phyloP scores from a whole-genome alignment of 2,329 filamentous ascomycete genomes.

The Venturiaceae sp. region DNA sequence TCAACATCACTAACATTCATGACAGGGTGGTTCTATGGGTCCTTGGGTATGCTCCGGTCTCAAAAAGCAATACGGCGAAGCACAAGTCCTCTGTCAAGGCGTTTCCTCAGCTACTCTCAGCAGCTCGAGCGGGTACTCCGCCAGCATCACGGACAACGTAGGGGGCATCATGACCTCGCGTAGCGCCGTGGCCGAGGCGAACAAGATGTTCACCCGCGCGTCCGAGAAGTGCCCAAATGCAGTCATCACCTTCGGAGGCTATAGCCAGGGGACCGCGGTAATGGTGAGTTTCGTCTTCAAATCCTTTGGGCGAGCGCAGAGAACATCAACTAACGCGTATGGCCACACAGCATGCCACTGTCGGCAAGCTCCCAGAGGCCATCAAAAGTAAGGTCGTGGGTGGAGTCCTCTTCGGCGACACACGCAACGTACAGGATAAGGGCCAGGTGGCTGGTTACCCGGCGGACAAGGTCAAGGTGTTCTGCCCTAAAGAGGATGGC shows the following conservation, averaged over 20 bases:
- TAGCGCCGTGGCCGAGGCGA: slow-evolving; percentile 31
- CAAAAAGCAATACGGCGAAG: neutral
- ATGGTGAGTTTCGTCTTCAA: slow-evolving; percentile 17
- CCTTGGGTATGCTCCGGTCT: neutral
- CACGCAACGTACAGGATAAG: slow-evolving; percentile 28
- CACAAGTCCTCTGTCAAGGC: neutral
- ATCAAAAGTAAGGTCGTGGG: slow-evolving; percentile 24
- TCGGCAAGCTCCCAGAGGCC: slow-evolving; percentile 17
- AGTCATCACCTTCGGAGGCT: slow-evolving; percentile 32
- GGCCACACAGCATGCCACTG: slow-evolving; percentile 24
- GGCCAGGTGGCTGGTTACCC: slow-evolving; percentile 30
- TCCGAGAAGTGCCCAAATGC: slow-evolving; percentile 33
- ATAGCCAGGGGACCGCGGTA: slow-evolving; percentile 25
- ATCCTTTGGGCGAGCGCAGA: slow-evolving; percentile 17
- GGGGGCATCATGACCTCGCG: slow-evolving; percentile 26
- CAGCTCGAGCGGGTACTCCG: too few relatives aligned
- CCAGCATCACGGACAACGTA: slow-evolving; percentile 24
- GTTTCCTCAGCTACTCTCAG: too few relatives aligned
- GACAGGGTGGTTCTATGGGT: neutral
- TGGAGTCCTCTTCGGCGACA: slow-evolving; percentile 36
- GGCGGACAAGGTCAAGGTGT: slow-evolving; percentile 33
- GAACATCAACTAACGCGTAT: slow-evolving; percentile 22
- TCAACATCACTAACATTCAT: too few relatives aligned
- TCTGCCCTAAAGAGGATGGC: slow-evolving; percentile 40
- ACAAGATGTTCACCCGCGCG: slow-evolving; percentile 29